Evolutionary conservation across 495 filamentous ascomycete species (phyloP).

Genomic region (Lentithecium fluviatile): DNA sequence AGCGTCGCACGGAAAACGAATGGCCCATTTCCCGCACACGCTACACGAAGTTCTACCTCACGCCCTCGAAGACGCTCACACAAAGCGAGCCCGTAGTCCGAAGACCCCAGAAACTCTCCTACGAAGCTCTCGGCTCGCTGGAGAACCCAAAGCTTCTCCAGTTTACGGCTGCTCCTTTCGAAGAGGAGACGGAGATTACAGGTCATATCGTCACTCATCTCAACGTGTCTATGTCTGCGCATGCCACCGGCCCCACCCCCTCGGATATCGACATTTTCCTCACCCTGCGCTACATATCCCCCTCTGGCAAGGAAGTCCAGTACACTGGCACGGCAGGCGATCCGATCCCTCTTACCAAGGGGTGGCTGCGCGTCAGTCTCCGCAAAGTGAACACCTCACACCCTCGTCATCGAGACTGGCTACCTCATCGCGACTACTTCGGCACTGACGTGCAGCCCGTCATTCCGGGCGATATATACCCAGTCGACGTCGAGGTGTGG

Average conservation of each 20-base stretch:
- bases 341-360: slow-evolving; percentile 53
- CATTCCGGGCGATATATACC: slow-evolving; percentile 56
- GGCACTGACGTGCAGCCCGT: slow-evolving; percentile 57
- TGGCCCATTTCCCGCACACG: slow-evolving; percentile 65
- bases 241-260: slow-evolving; percentile 36
- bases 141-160: slow-evolving; percentile 50
- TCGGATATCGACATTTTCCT: slow-evolving; percentile 67
- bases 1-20: slow-evolving; percentile 53
- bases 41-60: slow-evolving; percentile 59
- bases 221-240: slow-evolving; percentile 55
- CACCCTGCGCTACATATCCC: slow-evolving; percentile 58
- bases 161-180: slow-evolving; percentile 57
- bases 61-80: slow-evolving; percentile 43
- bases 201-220: slow-evolving; percentile 64
- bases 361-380: slow-evolving; percentile 58
- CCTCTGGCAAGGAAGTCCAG: slow-evolving; percentile 57
- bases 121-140: slow-evolving; percentile 56
- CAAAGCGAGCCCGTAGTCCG: slow-evolving; percentile 15
- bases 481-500: slow-evolving; percentile 67
- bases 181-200: slow-evolving; percentile 61
- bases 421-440: slow-evolving; percentile 61
- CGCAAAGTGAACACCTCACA: slow-evolving; percentile 53
- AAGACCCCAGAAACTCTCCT: slow-evolving; percentile 46
- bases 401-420: slow-evolving; percentile 50
- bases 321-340: slow-evolving; percentile 62